These are phyloP conservation scores for Saccharomycopsis phalli DNA, from an alignment of 1,139 yeast species.

Conservation along the genomic window DNA sequence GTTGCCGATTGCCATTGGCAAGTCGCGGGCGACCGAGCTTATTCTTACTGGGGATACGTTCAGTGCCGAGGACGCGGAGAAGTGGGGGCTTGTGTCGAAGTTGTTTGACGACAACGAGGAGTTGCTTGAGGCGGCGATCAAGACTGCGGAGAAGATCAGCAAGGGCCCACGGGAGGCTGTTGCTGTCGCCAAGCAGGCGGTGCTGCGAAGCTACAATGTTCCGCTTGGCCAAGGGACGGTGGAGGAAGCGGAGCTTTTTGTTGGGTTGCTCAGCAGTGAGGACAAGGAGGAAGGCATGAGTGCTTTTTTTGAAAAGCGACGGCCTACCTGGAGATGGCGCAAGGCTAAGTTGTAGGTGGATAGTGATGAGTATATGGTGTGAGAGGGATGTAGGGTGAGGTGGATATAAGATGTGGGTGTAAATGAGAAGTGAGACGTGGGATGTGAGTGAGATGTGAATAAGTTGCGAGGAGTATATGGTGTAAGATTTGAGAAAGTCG, in stretches of 20 bases:
- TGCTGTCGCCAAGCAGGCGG: conserved; percentile 39
- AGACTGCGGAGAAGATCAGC: conserved; percentile 37
- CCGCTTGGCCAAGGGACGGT: conserved; percentile 33
- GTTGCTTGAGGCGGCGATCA: conserved; percentile 34
- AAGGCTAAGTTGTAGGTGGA: conserved; percentile 1
- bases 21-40: conserved; percentile 39
- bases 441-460: no score
- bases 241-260: conserved; percentile 37
- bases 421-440: no score
- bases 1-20: conserved; percentile 38
- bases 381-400: no score
- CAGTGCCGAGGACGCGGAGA: conserved; percentile 36
- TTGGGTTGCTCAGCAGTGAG: conserved; percentile 34
- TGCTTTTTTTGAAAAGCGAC: conserved; percentile 41
- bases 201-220: conserved; percentile 33
- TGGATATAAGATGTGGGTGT: no score
- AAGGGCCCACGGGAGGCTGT: conserved; percentile 35
- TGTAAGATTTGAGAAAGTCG: no score
- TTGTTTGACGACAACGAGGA: conserved; percentile 33
- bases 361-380: not conserved
- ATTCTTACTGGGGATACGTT: conserved; percentile 39
- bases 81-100: conserved; percentile 41
- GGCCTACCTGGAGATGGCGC: conserved; percentile 29
- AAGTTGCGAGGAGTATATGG: no score
- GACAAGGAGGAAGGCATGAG: conserved; percentile 45